Percentiles rank a stretch among this genome's conserved stretches.
These are phyloP conservation scores for Wallacemonas sp. DNA, from an alignment of 208 protist species.

Conservation along the genomic window DNA sequence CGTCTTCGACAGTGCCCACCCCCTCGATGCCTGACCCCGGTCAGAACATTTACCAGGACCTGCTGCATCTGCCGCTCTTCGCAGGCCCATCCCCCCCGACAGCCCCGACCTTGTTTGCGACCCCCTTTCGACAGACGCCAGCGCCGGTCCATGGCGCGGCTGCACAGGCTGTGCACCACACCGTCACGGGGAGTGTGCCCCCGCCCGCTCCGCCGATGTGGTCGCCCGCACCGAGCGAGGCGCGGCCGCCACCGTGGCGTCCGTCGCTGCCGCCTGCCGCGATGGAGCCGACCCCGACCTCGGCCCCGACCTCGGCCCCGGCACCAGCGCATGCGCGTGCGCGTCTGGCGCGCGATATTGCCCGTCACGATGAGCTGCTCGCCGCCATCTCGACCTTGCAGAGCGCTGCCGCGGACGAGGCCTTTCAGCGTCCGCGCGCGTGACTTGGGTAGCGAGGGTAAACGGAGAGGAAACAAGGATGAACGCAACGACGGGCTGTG, in stretches of 20 bases:
- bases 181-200: too few species aligned
- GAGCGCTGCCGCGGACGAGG: constrained; percentile 46
- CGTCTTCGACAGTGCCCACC: neutral
- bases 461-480: neutral
- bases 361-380: constrained; percentile 68
- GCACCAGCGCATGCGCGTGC: neutral
- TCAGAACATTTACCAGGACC: constrained; percentile 11
- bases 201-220: too few species aligned
- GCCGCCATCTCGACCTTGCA: constrained; percentile 71
- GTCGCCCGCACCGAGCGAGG: too few species aligned
- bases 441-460: neutral
- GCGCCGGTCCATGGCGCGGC: too few species aligned
- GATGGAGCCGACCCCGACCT: too few species aligned
- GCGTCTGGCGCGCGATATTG: constrained; percentile 61
- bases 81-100: neutral
- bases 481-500: too few species aligned
- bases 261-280: too few species aligned
- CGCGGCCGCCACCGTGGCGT: too few species aligned
- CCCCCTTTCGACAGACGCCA: neutral
- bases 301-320: too few species aligned
- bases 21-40: neutral
- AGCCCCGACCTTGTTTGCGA: neutral
- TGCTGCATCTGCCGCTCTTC: constrained; percentile 4
- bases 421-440: neutral
- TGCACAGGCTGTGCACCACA: too few species aligned